Conservation (phyloP, 1,139 yeast genomes). For the Blastobotrys indianensis region DNA sequence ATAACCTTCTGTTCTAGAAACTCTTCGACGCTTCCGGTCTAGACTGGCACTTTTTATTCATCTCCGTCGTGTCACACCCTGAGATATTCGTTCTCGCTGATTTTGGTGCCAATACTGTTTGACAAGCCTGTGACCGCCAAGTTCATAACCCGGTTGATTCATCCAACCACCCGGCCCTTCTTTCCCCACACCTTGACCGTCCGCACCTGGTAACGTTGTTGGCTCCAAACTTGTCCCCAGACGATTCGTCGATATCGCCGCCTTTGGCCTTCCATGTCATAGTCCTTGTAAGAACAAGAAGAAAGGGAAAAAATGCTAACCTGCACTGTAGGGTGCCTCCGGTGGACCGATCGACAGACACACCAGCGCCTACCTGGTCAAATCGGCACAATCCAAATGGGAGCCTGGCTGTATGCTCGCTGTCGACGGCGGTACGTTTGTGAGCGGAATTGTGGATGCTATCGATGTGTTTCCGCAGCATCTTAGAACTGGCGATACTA, state of each 20-base stretch:
- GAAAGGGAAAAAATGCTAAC: too few relatives aligned
- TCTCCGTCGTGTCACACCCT: too few relatives aligned
- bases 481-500: not conserved
- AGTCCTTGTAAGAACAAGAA: conserved; percentile 3
- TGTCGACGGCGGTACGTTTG: conserved; percentile 77
- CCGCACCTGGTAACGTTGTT: too few relatives aligned
- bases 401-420: conserved; percentile 40
- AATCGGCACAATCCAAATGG: conserved; percentile 45
- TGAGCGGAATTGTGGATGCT: conserved; percentile 51
- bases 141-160: too few relatives aligned
- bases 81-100: too few relatives aligned
- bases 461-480: conserved; percentile 1
- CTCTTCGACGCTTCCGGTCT: too few relatives aligned
- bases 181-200: too few relatives aligned
- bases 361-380: conserved; percentile 48
- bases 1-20: too few relatives aligned
- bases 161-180: too few relatives aligned
- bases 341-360: conserved; percentile 29
- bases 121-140: too few relatives aligned
- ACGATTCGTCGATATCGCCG: not conserved
- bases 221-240: not conserved
- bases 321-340: conserved; percentile 14
- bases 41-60: too few relatives aligned
- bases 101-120: too few relatives aligned
- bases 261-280: conserved; percentile 2